These are phyloP conservation scores for Tetradesmus lagerheimii DNA, from an alignment of 139 green algal genomes.

Conservation along the genomic window DNA sequence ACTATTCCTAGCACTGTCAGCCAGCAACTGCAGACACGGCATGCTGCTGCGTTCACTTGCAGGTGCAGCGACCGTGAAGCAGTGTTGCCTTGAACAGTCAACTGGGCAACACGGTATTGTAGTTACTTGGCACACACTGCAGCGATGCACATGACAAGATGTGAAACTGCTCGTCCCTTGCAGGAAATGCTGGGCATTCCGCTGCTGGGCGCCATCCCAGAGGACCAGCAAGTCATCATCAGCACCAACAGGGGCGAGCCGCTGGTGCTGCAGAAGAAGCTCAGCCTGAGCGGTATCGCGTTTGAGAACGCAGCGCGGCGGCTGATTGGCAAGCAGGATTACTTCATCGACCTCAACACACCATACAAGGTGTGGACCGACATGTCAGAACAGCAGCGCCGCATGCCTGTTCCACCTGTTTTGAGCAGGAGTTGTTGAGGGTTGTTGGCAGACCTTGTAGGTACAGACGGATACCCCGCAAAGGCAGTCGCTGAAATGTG, in stretches of 20 bases:
- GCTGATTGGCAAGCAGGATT: slow-evolving; percentile 78
- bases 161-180: not conserved
- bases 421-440: not conserved
- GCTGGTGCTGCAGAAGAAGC: slow-evolving; percentile 92
- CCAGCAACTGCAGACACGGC: not conserved
- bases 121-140: too few species aligned
- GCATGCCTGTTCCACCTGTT: slow-evolving; percentile 13
- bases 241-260: slow-evolving; percentile 92
- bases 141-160: not conserved
- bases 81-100: too few species aligned
- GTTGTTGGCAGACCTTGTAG: not conserved
- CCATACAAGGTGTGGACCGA: slow-evolving; percentile 63
- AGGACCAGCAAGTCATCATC: slow-evolving; percentile 81
- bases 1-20: too few species aligned
- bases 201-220: slow-evolving; percentile 70
- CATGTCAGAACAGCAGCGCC: slow-evolving; percentile 48
- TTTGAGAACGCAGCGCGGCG: slow-evolving; percentile 88
- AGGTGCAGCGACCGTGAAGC: too few species aligned
- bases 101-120: too few species aligned
- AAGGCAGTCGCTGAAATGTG: not conserved
- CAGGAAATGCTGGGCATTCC: slow-evolving; percentile 93
- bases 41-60: not conserved
- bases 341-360: slow-evolving; percentile 74
- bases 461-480: not conserved
- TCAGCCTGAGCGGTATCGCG: slow-evolving; percentile 88